A percentile compares a stretch with the other conserved stretches of the same genome.
Conservation (phyloP, 1,139 yeast species). For the Blastobotrys illinoisensis region DNA sequence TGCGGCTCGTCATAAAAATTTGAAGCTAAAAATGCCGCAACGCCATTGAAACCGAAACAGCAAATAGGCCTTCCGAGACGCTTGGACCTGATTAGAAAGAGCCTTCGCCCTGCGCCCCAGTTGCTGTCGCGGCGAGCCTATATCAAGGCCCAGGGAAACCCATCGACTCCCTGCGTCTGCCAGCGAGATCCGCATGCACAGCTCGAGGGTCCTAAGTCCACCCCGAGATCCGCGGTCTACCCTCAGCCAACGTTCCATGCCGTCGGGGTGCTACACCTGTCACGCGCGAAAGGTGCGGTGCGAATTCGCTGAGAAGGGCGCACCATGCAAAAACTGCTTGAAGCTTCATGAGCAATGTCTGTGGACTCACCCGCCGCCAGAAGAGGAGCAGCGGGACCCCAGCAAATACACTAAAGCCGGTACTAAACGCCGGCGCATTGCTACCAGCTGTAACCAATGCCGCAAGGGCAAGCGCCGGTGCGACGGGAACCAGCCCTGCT, state of each 20-base stretch:
- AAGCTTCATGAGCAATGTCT: slow-evolving; percentile 3
- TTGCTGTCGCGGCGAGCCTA: not conserved
- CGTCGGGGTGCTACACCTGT: slow-evolving; percentile 7
- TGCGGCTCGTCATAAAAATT: not conserved
- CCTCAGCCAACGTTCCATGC: not conserved
- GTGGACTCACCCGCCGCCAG: not conserved
- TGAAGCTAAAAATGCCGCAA: not conserved
- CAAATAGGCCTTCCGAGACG: not conserved
- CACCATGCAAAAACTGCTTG: slow-evolving; percentile 4
- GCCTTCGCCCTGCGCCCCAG: not conserved
- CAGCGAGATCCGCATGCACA: not conserved
- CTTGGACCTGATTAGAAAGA: not conserved
- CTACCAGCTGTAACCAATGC: slow-evolving; percentile 7
- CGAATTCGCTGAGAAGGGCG: not conserved
- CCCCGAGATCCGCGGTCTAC: not conserved
- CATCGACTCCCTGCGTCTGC: not conserved
- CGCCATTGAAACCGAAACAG: not conserved
- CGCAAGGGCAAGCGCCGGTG: slow-evolving; percentile 10
- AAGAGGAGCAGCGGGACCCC: not conserved
- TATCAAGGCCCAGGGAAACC: not conserved
- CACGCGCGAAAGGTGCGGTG: slow-evolving; percentile 7
- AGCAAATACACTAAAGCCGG: slow-evolving; percentile 9
- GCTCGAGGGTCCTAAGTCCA: not conserved
- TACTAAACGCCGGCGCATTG: slow-evolving; percentile 7
- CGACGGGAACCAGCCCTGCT: slow-evolving; percentile 9